Evolutionary conservation across 2,329 filamentous ascomycete species (phyloP).

Genomic region (Alternaria sp.): DNA sequence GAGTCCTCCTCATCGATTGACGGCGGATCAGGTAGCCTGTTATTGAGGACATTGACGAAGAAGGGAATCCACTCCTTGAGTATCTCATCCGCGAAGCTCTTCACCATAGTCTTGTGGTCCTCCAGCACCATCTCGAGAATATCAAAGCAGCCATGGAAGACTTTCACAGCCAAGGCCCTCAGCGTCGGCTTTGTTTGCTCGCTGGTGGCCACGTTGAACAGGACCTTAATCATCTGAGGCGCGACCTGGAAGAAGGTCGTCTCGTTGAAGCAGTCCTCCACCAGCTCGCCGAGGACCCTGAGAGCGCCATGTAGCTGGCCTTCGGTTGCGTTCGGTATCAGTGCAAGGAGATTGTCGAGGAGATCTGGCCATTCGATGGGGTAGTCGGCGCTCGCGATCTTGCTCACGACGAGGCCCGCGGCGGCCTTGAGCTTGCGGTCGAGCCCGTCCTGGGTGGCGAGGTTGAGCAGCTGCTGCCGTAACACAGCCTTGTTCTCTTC

Average conservation of each 20-base stretch:
- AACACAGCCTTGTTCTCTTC: slow-evolving; percentile 77
- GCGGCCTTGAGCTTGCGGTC: slow-evolving; percentile 87
- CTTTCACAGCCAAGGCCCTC: slow-evolving; percentile 83
- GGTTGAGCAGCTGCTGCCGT: slow-evolving; percentile 74
- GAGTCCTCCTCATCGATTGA: slow-evolving; percentile 64
- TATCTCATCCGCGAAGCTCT: slow-evolving; percentile 85
- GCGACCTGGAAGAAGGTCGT: slow-evolving; percentile 94
- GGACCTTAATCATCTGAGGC: slow-evolving; percentile 79
- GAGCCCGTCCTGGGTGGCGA: slow-evolving; percentile 74
- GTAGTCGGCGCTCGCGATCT: slow-evolving; percentile 92
- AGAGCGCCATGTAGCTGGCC: slow-evolving; percentile 86
- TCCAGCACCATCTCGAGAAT: slow-evolving; percentile 97
- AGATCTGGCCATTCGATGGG: slow-evolving; percentile 94
- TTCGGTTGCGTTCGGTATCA: slow-evolving; percentile 78
- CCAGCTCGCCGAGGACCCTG: slow-evolving; percentile 84
- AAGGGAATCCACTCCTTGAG: slow-evolving; percentile 87
- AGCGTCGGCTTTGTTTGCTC: slow-evolving; percentile 75
- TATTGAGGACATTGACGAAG: slow-evolving; percentile 80
- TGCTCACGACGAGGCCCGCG: slow-evolving; percentile 90
- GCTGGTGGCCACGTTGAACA: slow-evolving; percentile 83
- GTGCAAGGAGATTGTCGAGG: slow-evolving; percentile 77
- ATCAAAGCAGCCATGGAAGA: slow-evolving; percentile 92
- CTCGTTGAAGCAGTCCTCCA: slow-evolving; percentile 92
- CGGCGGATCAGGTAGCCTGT: slow-evolving; percentile 69
- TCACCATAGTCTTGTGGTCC: slow-evolving; percentile 85